phyloP scores from a whole-genome alignment of 176 grass and related monocot genomes.

The Carex cristatella region DNA sequence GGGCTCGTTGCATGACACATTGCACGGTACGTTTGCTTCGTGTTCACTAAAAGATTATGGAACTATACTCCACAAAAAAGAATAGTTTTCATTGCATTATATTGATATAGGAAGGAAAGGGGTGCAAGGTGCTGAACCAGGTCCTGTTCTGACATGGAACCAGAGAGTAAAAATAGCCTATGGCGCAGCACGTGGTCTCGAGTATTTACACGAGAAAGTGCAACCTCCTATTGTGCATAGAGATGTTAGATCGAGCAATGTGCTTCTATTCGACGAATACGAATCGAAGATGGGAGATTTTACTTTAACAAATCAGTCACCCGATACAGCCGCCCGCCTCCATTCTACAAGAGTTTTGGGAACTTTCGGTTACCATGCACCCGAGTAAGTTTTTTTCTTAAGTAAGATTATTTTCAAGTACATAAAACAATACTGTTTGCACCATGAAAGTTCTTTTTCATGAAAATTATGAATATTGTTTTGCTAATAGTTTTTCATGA shows the following conservation, averaged over 20 bases:
- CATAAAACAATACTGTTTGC: no score
- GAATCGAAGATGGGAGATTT: conserved; percentile 63
- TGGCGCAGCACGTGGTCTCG: conserved; percentile 63
- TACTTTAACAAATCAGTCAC: conserved; percentile 75
- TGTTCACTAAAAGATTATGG: no score
- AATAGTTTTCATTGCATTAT: background rate
- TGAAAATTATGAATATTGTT: no score
- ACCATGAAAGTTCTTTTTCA: no score
- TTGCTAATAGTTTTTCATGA: background rate
- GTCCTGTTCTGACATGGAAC: conserved; percentile 56
- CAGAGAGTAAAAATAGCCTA: conserved; percentile 76
- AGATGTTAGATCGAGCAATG: conserved; percentile 77
- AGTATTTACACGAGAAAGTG: conserved; percentile 86
- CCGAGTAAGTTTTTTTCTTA: conserved; percentile 44
- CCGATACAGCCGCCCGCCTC: conserved; percentile 53
- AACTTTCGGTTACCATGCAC: conserved; percentile 82
- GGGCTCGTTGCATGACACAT: conserved; percentile 74
- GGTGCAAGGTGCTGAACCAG: conserved; percentile 63
- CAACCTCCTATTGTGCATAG: conserved; percentile 72
- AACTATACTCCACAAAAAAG: background rate
- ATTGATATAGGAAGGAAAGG: conserved; percentile 57
- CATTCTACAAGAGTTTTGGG: conserved; percentile 77
- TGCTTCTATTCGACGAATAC: conserved; percentile 72
- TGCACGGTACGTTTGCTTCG: conserved; percentile 34
- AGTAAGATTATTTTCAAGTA: background rate